These are phyloP conservation scores for Scleromitrula shiraiana DNA, from an alignment of 2,329 filamentous ascomycete genomes.

Conservation along the genomic window DNA sequence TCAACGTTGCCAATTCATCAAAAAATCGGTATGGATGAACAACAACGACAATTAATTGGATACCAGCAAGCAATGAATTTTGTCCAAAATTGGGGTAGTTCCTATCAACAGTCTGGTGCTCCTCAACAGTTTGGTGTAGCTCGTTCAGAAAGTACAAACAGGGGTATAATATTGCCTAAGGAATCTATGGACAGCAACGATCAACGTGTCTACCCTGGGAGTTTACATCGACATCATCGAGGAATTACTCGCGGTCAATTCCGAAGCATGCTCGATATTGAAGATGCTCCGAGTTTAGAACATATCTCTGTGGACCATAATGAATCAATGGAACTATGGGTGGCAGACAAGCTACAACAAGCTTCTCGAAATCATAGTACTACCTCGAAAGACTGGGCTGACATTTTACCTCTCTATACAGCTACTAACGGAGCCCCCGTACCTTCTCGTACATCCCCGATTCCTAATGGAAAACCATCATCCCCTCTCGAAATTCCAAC, in stretches of 20 bases:
- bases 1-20: neutral
- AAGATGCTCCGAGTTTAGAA: constrained; percentile 35
- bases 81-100: no score
- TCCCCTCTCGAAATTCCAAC: constrained; percentile 26
- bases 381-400: constrained; percentile 26
- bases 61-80: no score
- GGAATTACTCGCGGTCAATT: constrained; percentile 31
- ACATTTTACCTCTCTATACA: constrained; percentile 29
- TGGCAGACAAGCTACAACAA: constrained; percentile 19
- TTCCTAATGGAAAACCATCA: constrained; percentile 25
- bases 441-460: constrained; percentile 25
- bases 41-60: neutral
- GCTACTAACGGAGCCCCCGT: constrained; percentile 28
- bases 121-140: neutral
- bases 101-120: no score
- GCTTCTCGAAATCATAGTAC: constrained; percentile 22
- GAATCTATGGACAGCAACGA: constrained; percentile 8
- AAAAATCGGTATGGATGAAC: neutral
- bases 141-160: constrained; percentile 5
- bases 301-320: constrained; percentile 17
- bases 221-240: constrained; percentile 20
- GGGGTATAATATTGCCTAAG: constrained; percentile 3
- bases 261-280: constrained; percentile 48
- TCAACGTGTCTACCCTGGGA: constrained; percentile 18
- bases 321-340: constrained; percentile 26